Evolutionary conservation across 1,284 basidiomycete genomes (phyloP), one percentile per base, ranked within the genome.

Genomic region (Ceratorhiza oryzae-sativae): DNA sequence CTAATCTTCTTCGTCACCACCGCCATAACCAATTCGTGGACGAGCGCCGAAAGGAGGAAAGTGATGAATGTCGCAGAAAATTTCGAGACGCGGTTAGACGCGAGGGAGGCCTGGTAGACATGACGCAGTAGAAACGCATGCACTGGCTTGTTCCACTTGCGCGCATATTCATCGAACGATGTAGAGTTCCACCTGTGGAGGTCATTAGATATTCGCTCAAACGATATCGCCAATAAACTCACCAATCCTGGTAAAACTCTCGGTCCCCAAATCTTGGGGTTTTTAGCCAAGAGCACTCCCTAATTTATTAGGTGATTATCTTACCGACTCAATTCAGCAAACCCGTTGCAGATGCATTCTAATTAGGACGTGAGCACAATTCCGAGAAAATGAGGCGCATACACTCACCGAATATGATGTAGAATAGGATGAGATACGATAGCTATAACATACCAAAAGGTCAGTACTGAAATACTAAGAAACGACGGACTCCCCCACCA

Each of bases 11-110:
- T 89, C 39, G 92, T 93, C n/a, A 96, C 95, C 68, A 97, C 87
- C 0, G 91, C 90, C 97, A 99, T 99, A 72, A 99, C 95, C 58
- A 99, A 85, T 80, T 98, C 97, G 78, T 98, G 97, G 41, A 91
- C 90, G 65, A 88, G 85, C 0, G 95, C 95, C 71, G 92, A 94
- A 49, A 97, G 82, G 12, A 97, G 80, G 83, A 99, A 99, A 0
- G 97, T 99, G 61, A 95, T 75, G 77, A 97, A 89, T 85, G 97
- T 95, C 18, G 97, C 97, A 51, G 86, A 85, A 10, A 85, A 86
- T 75, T 87, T 88, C 39, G 91, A 92, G 46, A 97, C 80, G 63
- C 89, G 86, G 80, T 91, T 91, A 56, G 88, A 87, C 45, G 88
- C 84, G 73, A 97, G 93, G 13, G 92, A 89, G 18, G 93, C 91